Evolutionary conservation across 1,139 yeast species (phyloP).

Genomic region (Saccharomyces hybrid): DNA sequence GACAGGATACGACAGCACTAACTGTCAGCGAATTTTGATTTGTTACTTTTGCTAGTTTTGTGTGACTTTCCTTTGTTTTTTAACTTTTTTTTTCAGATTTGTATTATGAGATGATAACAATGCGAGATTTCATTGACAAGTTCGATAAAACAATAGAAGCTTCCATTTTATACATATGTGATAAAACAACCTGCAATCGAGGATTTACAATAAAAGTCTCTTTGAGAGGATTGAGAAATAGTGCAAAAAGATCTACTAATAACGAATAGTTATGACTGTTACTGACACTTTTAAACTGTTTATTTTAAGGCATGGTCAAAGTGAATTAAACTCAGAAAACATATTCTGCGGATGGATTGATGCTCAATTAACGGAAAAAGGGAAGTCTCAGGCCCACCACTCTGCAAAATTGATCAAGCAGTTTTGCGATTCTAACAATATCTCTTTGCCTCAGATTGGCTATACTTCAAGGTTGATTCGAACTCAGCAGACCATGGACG

Average conservation of each 20-base stretch:
- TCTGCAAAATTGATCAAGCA: slow-evolving; percentile 47
- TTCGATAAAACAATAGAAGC: not conserved
- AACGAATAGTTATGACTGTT: slow-evolving; percentile 9
- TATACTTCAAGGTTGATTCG: slow-evolving; percentile 60
- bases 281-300: slow-evolving; percentile 23
- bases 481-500: slow-evolving; percentile 58
- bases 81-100: not conserved
- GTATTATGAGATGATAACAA: not conserved
- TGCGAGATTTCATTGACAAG: not conserved
- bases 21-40: not conserved
- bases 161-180: not conserved
- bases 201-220: not conserved
- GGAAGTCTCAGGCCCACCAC: slow-evolving; percentile 50
- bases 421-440: slow-evolving; percentile 21
- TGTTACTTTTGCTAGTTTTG: not conserved
- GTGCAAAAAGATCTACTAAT: too few species aligned
- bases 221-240: not conserved
- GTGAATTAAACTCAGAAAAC: slow-evolving; percentile 61
- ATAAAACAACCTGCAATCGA: not conserved
- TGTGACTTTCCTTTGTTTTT: not conserved
- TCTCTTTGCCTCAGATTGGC: slow-evolving; percentile 42
- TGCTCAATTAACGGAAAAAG: slow-evolving; percentile 52
- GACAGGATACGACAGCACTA: not conserved
- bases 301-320: slow-evolving; percentile 57
- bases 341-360: slow-evolving; percentile 79